Conservation (phyloP, 441 rosid genomes). For the Corymbia calophylla region DNA sequence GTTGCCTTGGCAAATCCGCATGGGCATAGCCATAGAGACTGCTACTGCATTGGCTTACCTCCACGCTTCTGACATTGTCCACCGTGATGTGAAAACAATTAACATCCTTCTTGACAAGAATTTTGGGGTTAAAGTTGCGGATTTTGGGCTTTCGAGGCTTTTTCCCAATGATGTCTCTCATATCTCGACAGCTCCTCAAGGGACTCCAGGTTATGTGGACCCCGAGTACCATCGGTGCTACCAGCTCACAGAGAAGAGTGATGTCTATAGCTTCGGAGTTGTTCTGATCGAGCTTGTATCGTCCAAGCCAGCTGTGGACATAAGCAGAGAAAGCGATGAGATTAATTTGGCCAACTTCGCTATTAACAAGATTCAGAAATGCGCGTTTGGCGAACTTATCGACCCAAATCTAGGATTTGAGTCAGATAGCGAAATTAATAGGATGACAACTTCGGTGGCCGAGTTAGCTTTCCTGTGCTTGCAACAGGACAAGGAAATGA, state of each 20-base stretch:
- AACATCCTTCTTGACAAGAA: conserved; percentile 69
- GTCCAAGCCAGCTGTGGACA: conserved; percentile 71
- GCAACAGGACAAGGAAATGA: conserved; percentile 55
- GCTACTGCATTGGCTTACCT: conserved; percentile 67
- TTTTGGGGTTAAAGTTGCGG: conserved; percentile 62
- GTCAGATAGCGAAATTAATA: conserved; percentile 25
- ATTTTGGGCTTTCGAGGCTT: conserved; percentile 68
- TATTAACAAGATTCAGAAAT: conserved; percentile 42
- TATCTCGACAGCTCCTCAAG: conserved; percentile 75
- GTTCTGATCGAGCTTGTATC: conserved; percentile 72
- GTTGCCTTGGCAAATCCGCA: conserved; percentile 48
- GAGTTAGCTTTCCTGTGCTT: conserved; percentile 61
- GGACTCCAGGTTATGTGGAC: conserved; percentile 72
- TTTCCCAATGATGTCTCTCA: conserved; percentile 51
- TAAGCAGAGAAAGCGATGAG: conserved; percentile 38
- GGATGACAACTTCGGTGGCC: conserved; percentile 50
- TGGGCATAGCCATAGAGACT: conserved; percentile 66
- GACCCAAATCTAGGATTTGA: conserved; percentile 45
- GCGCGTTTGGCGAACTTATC: conserved; percentile 38
- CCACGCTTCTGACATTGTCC: conserved; percentile 61
- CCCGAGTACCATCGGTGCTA: conserved; percentile 65
- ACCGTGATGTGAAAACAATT: conserved; percentile 65
- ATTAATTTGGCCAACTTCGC: conserved; percentile 64
- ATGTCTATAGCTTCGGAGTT: conserved; percentile 79
- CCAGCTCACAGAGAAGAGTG: conserved; percentile 64